Base-by-base conservation (phyloP, 805 yeast genomes). In the Brettanomyces custersianus region DNA sequence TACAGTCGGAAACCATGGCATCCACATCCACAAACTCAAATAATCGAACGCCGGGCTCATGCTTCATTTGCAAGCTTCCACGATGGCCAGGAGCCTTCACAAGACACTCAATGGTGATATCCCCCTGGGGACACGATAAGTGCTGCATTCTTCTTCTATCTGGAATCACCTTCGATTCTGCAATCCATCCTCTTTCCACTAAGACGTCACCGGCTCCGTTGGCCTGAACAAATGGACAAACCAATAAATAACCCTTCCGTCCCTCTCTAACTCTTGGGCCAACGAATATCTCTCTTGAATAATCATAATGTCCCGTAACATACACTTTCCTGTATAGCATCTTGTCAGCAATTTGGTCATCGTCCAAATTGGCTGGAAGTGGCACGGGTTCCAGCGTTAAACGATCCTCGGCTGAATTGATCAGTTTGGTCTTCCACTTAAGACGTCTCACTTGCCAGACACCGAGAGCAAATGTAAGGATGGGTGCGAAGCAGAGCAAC, bases 121-220 rank as follows among this genome's bases (percentile, higher is more conserved):
- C 79, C 1, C 85, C 88, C 40, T 63, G 60, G 1, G 95, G 95
- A 40, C 80, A 52, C 1, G 94, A 77, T 40, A 83, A 63, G 54
- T 82, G 86, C 17, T 72, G 69, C 39, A 88, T 65, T 10, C 59
- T 59, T 40, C 74, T 82, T 47, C 45, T 65, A 45, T 39, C 67
- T 40, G 66, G 94, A 54, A 59, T 57, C 37, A 74, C 72, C 42
- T 74, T 74, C 11, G 75, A 82, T 45, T 81, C 86, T 19, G 74
- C 62, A 31, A 92, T 75, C 94, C 96, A 92, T 12, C 98, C 98
- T 45, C 98, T 72, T 54, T 85, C 94, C 20, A 92, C 70, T 36
- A 92, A 62, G 13, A 92, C 64, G 36, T 83, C 88, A 33, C 78
- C 72, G 2, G 87, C 92, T 18, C 86, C 83, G 41, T 74, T 77